Evolutionary conservation across 305 asterid genomes (phyloP).

Genomic region (Ilex paraguariensis): DNA sequence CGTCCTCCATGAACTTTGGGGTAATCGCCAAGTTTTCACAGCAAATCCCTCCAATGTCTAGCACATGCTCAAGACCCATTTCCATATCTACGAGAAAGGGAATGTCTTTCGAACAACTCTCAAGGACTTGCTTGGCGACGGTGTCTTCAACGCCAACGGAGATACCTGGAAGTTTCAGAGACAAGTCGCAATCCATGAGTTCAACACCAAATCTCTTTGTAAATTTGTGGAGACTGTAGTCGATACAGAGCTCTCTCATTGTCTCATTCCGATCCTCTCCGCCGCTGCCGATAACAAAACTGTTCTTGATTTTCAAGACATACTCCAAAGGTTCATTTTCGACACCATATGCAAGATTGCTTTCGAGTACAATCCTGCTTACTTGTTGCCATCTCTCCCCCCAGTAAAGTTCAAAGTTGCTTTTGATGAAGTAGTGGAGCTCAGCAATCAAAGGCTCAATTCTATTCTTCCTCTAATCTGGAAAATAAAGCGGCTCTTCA

Average conservation of each 20-base stretch:
- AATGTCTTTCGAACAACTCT: neutral
- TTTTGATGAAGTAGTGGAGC: neutral
- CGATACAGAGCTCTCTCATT: neutral
- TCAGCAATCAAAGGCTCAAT: neutral
- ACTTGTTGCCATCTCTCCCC: neutral
- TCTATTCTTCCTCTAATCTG: neutral
- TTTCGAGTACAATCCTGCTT: slow-evolving; percentile 1
- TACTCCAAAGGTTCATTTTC: neutral
- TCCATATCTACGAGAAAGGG: slow-evolving; percentile 19
- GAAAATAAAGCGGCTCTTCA: neutral
- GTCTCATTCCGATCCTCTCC: neutral
- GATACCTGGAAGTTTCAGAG: slow-evolving; percentile 24
- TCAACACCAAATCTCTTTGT: slow-evolving; percentile 17
- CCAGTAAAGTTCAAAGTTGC: neutral
- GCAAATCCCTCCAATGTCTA: slow-evolving; percentile 13
- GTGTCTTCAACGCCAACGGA: slow-evolving; percentile 20
- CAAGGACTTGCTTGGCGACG: slow-evolving; percentile 18
- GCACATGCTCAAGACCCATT: slow-evolving; percentile 17
- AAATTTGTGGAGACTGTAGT: slow-evolving; percentile 11
- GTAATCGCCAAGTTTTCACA: slow-evolving; percentile 7
- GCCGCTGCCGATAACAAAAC: neutral
- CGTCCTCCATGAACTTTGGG: slow-evolving; percentile 22
- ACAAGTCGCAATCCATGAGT: slow-evolving; percentile 21
- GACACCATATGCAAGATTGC: slow-evolving; percentile 1
- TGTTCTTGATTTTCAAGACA: neutral